phyloP scores from a whole-genome alignment of 805 yeast species.

The Cyberlindnera suaveolens region DNA sequence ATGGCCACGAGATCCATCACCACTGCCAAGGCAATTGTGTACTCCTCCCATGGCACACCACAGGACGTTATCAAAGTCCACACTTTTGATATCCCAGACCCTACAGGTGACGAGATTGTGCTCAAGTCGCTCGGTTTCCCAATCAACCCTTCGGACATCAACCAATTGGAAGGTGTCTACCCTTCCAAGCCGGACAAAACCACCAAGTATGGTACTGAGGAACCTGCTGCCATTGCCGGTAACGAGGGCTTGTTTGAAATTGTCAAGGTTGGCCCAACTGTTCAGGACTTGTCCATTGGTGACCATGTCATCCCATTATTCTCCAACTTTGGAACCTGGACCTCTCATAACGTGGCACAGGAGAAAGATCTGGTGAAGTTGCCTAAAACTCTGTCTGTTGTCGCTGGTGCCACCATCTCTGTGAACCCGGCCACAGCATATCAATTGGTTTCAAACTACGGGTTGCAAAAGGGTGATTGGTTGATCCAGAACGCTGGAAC shows the following conservation, averaged over 20 bases:
- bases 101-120: conserved; percentile 44
- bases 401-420: conserved; percentile 79
- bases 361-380: conserved; percentile 51
- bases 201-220: conserved; percentile 47
- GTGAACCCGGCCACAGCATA: conserved; percentile 94
- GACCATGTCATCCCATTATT: conserved; percentile 84
- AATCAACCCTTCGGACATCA: conserved; percentile 84
- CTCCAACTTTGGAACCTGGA: conserved; percentile 92
- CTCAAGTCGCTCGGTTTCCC: conserved; percentile 74
- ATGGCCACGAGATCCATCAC: conserved; percentile 19
- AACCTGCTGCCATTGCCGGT: conserved; percentile 81
- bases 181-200: conserved; percentile 64
- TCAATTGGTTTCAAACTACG: conserved; percentile 72
- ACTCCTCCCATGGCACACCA: conserved; percentile 65
- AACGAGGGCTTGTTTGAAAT: conserved; percentile 91
- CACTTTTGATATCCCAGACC: conserved; percentile 43
- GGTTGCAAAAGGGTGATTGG: conserved; percentile 56
- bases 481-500: conserved; percentile 95
- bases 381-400: conserved; percentile 39
- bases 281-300: conserved; percentile 46
- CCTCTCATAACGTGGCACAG: conserved; percentile 60
- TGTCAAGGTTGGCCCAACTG: conserved; percentile 58
- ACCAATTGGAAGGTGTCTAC: conserved; percentile 80
- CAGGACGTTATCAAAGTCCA: conserved; percentile 47
- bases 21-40: conserved; percentile 61